Conservation (phyloP, 1,284 basidiomycete species). For the Tremellales sp. region DNA sequence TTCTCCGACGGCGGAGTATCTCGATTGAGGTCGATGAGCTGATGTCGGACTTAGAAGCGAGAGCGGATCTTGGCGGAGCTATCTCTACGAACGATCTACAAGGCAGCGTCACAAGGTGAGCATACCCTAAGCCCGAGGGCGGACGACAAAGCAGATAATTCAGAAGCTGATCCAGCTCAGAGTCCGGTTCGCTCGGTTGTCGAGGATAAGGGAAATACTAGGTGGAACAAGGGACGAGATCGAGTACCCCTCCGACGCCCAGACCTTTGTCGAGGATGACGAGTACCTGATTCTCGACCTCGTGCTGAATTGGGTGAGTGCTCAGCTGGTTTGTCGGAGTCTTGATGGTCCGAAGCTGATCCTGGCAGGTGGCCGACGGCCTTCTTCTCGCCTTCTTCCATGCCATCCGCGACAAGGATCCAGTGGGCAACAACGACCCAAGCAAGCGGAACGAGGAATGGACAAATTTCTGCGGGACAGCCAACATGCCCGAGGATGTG, state of each 20-base stretch:
- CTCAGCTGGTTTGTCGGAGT: not conserved
- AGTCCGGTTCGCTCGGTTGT: slow-evolving; percentile 52
- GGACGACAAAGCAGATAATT: slow-evolving; percentile 4
- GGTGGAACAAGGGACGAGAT: slow-evolving; percentile 47
- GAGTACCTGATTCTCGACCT: slow-evolving; percentile 87
- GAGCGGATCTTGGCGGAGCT: slow-evolving; percentile 70
- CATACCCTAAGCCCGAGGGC: too few relatives aligned
- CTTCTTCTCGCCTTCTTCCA: slow-evolving; percentile 94
- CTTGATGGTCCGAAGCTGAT: not conserved
- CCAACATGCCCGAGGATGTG: slow-evolving; percentile 47
- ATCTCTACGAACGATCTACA: slow-evolving; percentile 76
- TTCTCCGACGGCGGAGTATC: too few relatives aligned
- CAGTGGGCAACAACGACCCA: slow-evolving; percentile 70
- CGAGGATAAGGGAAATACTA: slow-evolving; percentile 50
- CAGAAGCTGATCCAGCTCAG: slow-evolving; percentile 27
- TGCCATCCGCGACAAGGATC: slow-evolving; percentile 60
- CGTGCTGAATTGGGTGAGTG: slow-evolving; percentile 77
- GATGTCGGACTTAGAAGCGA: slow-evolving; percentile 51
- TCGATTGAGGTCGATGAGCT: too few relatives aligned
- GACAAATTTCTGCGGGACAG: slow-evolving; percentile 93
- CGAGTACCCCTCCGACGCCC: slow-evolving; percentile 53
- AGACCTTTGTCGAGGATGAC: slow-evolving; percentile 66
- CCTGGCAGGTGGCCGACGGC: slow-evolving; percentile 63
- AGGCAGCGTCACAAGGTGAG: slow-evolving; percentile 84
- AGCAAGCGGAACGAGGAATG: slow-evolving; percentile 69